Evolutionary conservation across 257 asterid species (phyloP).

Genomic region (Solanum sitiens): DNA sequence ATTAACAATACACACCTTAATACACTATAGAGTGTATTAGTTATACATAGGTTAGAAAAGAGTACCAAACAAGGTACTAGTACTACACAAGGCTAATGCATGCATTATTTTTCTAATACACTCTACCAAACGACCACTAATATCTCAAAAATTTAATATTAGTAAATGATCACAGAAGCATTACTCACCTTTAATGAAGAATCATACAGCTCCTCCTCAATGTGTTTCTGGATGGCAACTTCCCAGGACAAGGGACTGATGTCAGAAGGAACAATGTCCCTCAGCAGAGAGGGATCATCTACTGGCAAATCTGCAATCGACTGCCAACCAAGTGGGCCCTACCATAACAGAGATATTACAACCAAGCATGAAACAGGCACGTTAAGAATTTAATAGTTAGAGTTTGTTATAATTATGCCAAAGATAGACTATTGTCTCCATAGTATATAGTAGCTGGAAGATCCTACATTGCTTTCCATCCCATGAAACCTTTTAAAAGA

Average conservation of each 20-base stretch:
- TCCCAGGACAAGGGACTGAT: conserved; percentile 91
- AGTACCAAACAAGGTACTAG: neutral
- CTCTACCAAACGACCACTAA: neutral
- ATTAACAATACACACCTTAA: neutral
- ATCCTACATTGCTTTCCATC: neutral
- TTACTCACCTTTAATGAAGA: conserved; percentile 69
- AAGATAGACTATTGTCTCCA: neutral
- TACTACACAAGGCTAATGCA: neutral
- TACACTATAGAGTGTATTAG: neutral
- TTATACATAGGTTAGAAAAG: neutral
- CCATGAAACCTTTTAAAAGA: neutral
- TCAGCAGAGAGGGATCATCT: conserved; percentile 51
- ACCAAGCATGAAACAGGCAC: neutral
- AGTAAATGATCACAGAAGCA: neutral
- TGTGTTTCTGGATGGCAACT: conserved; percentile 80
- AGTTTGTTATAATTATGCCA: neutral
- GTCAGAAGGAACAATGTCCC: conserved; percentile 69
- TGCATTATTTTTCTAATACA: too few species aligned
- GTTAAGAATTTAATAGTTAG: neutral
- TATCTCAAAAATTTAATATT: neutral
- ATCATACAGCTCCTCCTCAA: conserved; percentile 82
- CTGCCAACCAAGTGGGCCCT: conserved; percentile 97
- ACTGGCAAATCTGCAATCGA: conserved; percentile 56
- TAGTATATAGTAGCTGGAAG: neutral
- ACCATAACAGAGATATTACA: conserved; percentile 13